These are phyloP conservation scores for Cephalotrichum gorgonifer DNA, from an alignment of 2,329 filamentous ascomycete species.

Conservation along the genomic window DNA sequence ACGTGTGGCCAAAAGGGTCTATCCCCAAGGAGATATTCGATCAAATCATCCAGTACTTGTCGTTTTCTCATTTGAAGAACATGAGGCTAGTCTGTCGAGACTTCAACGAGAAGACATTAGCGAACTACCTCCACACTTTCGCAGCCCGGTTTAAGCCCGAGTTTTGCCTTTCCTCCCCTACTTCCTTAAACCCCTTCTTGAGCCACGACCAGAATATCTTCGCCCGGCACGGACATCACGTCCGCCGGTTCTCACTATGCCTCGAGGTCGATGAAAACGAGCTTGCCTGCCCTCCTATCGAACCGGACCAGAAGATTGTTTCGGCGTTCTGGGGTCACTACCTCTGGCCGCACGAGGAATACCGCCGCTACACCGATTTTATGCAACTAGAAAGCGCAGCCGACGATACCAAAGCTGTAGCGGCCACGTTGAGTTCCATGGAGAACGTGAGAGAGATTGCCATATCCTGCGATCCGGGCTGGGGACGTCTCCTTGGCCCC, in stretches of 20 bases:
- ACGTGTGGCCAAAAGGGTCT: not conserved
- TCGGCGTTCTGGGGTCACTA: not conserved
- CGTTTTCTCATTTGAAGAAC: not conserved
- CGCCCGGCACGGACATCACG: not conserved
- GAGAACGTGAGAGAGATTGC: not conserved
- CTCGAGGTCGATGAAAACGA: not conserved
- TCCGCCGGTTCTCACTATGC: not conserved
- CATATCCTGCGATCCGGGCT: not conserved
- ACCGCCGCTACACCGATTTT: not conserved
- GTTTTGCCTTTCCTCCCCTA: not conserved
- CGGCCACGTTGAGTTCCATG: not conserved
- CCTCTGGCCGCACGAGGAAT: not conserved
- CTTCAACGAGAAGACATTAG: not conserved
- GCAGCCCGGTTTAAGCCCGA: not conserved
- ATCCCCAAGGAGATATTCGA: not conserved
- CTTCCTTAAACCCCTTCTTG: not conserved
- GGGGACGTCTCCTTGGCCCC: not conserved
- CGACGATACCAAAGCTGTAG: not conserved
- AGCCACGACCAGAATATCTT: not conserved
- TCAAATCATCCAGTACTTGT: not conserved
- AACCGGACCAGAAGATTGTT: not conserved
- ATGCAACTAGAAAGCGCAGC: not conserved
- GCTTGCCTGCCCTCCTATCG: not conserved
- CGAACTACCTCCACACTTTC: not conserved
- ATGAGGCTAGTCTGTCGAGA: not conserved